Evolutionary conservation across 2,329 filamentous ascomycete genomes (phyloP), one percentile per base, ranked within the genome.

Genomic region (Venturiaceae sp.): DNA sequence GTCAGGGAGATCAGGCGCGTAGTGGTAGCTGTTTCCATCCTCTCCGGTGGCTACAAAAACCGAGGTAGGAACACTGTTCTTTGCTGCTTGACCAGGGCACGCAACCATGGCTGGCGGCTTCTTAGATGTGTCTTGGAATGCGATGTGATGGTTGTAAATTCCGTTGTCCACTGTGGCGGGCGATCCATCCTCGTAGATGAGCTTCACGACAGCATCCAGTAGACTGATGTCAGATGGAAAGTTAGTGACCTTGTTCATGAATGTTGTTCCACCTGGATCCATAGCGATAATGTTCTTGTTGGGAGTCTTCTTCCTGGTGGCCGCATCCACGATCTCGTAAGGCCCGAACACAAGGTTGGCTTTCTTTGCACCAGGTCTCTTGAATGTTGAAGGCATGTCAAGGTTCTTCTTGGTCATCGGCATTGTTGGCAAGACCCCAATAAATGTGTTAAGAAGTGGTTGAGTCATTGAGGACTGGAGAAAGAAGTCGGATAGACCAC

Each of bases 151-250:
- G 13, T 55, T 55, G 33, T 55, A 55, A 3, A 55, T 11, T 14
- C 53, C 53, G 23, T 55, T 39, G 32, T 3, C 6, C 1, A 41
- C 3, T 8, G 19, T 30, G 8, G 53, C 53, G 3, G 33, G n/a
- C 13, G 53, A 23, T 1, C 53, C 53, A 23, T 55, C 53, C 23
- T 36, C 53, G 21, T 55, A 55, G 26, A 55, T 30, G 13, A 37
- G 13, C 16, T 37, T 4, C 8, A 37, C 14, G 13, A 19, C 16
- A 9, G 23, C 33, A 9, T 41, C 33, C 26, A 55, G 33, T 6
- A 55, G 33, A 30, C n/a, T 55, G 16, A 55, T 41, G 53, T 55
- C 53, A 6, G 19, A n/a, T 6, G 33, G 53, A 30, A 55, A 55
- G 13, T 55, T 33, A 11, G 14, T 26, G 16, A 41, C 13, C 33